phyloP scores from a whole-genome alignment of 495 filamentous ascomycete species.

The Tuber aestivum region DNA sequence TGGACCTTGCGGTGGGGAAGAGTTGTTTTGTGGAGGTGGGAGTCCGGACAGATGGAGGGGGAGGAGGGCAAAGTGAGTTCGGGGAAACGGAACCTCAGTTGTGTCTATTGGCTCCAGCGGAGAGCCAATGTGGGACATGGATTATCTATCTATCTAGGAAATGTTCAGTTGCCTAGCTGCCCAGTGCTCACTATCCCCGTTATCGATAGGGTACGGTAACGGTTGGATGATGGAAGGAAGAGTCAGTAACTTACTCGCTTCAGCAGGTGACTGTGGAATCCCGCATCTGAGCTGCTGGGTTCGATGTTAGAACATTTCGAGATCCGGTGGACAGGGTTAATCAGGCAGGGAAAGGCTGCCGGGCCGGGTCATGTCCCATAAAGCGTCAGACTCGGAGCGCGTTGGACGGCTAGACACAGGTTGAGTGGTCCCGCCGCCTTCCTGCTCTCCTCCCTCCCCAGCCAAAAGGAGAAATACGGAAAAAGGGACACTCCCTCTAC shows the following conservation, averaged over 20 bases:
- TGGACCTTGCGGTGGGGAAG: not conserved
- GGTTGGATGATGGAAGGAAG: not conserved
- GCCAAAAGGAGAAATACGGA: not conserved
- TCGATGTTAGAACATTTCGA: not conserved
- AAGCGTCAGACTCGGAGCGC: not conserved
- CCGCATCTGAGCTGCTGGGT: not conserved
- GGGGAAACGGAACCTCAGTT: constrained; percentile 29
- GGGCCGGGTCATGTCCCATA: not conserved
- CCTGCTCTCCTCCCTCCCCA: not conserved
- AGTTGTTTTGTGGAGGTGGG: not conserved
- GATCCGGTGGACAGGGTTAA: not conserved
- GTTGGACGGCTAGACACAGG: not conserved
- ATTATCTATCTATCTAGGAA: not conserved
- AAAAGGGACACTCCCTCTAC: not conserved
- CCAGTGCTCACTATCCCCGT: constrained; percentile 1
- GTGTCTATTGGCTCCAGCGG: not conserved
- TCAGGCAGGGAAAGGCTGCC: not conserved
- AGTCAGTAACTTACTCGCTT: not conserved
- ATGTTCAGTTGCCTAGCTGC: not conserved
- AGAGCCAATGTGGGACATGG: not conserved
- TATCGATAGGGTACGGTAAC: not conserved
- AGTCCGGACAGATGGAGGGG: constrained; percentile 32
- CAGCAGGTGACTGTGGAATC: not conserved
- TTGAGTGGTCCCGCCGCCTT: not conserved
- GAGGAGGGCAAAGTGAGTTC: constrained; percentile 20